These are phyloP conservation scores for Dactylella cylindrospora DNA, from an alignment of 2,329 filamentous ascomycete genomes.

Conservation along the genomic window DNA sequence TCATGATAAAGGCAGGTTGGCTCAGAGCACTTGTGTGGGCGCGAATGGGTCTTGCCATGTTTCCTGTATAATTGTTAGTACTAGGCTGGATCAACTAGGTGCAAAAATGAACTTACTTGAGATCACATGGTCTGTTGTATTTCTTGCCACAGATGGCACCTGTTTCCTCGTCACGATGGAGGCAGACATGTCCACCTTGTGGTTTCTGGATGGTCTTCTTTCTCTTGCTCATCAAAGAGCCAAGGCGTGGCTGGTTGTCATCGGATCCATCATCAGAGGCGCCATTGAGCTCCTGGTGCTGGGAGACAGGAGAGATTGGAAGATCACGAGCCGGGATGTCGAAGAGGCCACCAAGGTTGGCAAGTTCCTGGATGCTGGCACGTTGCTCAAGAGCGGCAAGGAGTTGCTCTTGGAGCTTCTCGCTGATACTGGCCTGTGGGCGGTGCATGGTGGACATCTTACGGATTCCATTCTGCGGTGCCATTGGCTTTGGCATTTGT, in stretches of 20 bases:
- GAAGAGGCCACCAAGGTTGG: conserved; percentile 27
- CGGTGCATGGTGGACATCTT: conserved; percentile 47
- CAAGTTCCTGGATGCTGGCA: conserved; percentile 36
- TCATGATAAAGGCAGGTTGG: conserved; percentile 84
- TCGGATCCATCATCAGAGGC: conserved; percentile 38
- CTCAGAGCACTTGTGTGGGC: conserved; percentile 89
- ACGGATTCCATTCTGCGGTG: conserved; percentile 42
- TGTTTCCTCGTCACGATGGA: conserved; percentile 97
- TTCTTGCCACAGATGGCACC: conserved; percentile 79
- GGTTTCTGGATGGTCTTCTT: conserved; percentile 59
- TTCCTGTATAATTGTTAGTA: conserved; percentile 57
- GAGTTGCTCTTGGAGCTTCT: conserved; percentile 42
- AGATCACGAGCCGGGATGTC: conserved; percentile 27
- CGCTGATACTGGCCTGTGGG: conserved; percentile 38
- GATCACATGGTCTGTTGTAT: conserved; percentile 94
- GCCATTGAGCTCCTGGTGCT: conserved; percentile 58
- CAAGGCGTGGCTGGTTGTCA: conserved; percentile 20
- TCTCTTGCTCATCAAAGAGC: conserved; percentile 56
- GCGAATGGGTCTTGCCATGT: conserved; percentile 96
- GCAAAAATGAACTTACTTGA: conserved; percentile 60
- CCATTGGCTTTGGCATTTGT: conserved; percentile 33
- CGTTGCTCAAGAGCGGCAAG: conserved; percentile 41
- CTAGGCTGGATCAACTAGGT: neutral
- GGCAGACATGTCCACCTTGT: conserved; percentile 75
- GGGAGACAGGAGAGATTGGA: conserved; percentile 47